Base-by-base conservation (phyloP, 2,329 filamentous ascomycete species). In the Grosmannia huntii region DNA sequence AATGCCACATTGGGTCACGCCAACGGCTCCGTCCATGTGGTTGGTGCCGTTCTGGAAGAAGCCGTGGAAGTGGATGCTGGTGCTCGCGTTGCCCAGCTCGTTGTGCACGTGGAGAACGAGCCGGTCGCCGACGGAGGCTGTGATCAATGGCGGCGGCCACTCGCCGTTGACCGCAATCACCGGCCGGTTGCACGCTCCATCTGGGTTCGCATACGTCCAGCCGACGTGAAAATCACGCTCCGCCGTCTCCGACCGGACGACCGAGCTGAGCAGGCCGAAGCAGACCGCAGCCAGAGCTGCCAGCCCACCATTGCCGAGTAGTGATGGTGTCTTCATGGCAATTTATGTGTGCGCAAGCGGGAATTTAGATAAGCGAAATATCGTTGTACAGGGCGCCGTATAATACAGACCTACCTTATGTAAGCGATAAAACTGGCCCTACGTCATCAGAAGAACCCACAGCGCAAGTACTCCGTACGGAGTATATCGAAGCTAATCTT, bases 121-220 rank as follows among this genome's bases (percentile, higher is more conserved):
- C 21, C 72, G 75, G 66, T 88, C 85, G 56, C 84, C 85, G 44
- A 84, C 72, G 44, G 76, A 78, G 46, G 79, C 84, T 53, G 78
- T 75, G 58, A 90, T 84, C 38, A 70, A 71, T 1, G 89, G 88
- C 53, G 86, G 77, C 1, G 88, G 88, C 85, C 87, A 90, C 71
- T 84, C 69, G 4, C 81, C 81, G 65, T 92, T 92, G 72, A 92
- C 85, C 38, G 85, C 86, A 66, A 92, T 88, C 4, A 79, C 79
- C 12, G 82, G 77, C 33, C 87, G 78, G 44, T 79, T 73, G 61
- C 78, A 78, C 11, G 76, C 74, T 31, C 83, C 84, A 71, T 91
- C 87, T 0, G 88, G 88, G 63, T 87, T 86, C 25, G 84, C 80
- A 31, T 72, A 78, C 19, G 88, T 81, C 86, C 87, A 90, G 60